These are phyloP conservation scores for Neonectria hederae DNA, from an alignment of 2,329 filamentous ascomycete genomes.

Conservation along the genomic window DNA sequence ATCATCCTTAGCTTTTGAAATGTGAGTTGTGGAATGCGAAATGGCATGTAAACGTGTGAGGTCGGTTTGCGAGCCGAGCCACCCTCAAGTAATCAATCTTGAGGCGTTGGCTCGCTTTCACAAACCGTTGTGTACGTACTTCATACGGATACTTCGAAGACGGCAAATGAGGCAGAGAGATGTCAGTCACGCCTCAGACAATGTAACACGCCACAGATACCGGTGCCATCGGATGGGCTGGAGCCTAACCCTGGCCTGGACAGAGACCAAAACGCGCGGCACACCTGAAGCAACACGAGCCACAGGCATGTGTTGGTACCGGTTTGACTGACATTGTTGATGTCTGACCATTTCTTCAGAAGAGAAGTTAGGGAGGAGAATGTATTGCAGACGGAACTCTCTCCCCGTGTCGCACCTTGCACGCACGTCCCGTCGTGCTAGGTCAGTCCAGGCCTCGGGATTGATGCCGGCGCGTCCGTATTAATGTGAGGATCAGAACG, in stretches of 20 bases:
- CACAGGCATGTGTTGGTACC: neutral
- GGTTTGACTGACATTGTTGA: neutral
- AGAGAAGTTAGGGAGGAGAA: neutral
- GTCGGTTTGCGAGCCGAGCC: neutral
- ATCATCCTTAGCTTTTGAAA: neutral
- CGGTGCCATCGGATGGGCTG: neutral
- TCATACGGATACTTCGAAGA: neutral
- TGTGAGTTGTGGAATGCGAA: neutral
- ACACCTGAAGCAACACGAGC: constrained; percentile 12
- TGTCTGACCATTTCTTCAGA: neutral
- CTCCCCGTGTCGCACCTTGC: constrained; percentile 21
- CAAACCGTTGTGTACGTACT: neutral
- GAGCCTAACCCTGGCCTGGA: neutral
- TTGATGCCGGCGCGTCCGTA: constrained; percentile 17
- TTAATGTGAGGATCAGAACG: neutral
- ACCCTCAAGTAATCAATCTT: neutral
- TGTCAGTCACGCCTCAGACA: neutral
- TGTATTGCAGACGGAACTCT: constrained; percentile 19
- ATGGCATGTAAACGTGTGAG: neutral
- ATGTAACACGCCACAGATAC: neutral
- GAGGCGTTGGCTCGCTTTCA: neutral
- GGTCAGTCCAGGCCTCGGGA: constrained; percentile 11
- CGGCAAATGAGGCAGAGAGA: neutral
- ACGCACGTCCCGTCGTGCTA: constrained; percentile 11
- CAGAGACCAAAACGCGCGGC: constrained; percentile 3